Percentiles rank a stretch among this genome's conserved stretches.
Conservation (phyloP, 1,139 yeast species). For the Saccharomyces hybrid region DNA sequence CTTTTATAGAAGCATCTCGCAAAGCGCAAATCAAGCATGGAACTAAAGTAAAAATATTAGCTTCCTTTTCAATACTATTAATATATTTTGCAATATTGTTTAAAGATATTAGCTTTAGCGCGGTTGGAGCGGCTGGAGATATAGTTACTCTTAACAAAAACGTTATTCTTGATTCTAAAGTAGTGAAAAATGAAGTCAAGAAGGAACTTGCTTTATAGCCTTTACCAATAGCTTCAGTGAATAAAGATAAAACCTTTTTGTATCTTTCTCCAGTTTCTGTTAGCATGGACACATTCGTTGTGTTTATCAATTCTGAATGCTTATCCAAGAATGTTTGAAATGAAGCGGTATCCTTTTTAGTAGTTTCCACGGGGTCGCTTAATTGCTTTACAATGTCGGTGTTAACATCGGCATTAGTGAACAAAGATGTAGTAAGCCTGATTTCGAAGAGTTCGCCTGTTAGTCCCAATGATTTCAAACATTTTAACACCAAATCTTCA, state of each 20-base stretch:
- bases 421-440: constrained; percentile 55
- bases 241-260: constrained; percentile 37
- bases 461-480: constrained; percentile 37
- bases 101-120: constrained; percentile 46
- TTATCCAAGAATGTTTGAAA: constrained; percentile 31
- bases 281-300: constrained; percentile 25
- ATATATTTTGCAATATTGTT: constrained; percentile 36
- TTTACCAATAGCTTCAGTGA: constrained; percentile 36
- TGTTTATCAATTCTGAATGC: constrained; percentile 24
- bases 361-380: constrained; percentile 24
- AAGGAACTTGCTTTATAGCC: constrained; percentile 33
- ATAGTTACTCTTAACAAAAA: constrained; percentile 52
- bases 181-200: constrained; percentile 32
- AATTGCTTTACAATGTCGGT: constrained; percentile 25
- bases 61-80: constrained; percentile 32
- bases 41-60: constrained; percentile 37
- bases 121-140: constrained; percentile 50
- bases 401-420: constrained; percentile 21
- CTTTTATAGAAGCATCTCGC: constrained; percentile 35
- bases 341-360: constrained; percentile 19
- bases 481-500: constrained; percentile 37
- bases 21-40: constrained; percentile 39
- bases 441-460: constrained; percentile 57
- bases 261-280: constrained; percentile 40
- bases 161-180: constrained; percentile 41